Evolutionary conservation across 139 green algal genomes (phyloP).

Genomic region (Chlorokybus atmophyticus): DNA sequence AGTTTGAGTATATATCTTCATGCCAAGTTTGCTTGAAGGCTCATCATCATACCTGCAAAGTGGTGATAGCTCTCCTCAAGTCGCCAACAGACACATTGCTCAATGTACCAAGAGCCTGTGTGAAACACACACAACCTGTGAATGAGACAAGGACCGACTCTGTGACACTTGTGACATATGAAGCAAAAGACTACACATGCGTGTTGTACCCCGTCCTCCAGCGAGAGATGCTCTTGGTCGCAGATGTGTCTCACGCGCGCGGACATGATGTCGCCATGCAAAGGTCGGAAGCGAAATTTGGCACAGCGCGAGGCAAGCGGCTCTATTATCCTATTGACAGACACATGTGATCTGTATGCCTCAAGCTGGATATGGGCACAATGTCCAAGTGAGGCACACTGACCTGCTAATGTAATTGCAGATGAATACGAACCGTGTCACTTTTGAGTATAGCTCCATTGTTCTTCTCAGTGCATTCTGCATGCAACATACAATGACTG

Average conservation of each 20-base stretch:
- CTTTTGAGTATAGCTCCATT: slow-evolving; percentile 85
- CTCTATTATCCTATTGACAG: slow-evolving; percentile 74
- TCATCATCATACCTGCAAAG: slow-evolving; percentile 1
- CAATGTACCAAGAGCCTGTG: slow-evolving; percentile 6
- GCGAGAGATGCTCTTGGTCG: slow-evolving; percentile 35
- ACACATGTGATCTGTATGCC: not conserved
- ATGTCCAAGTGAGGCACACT: no score
- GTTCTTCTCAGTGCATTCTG: slow-evolving; percentile 93
- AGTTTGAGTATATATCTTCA: no score
- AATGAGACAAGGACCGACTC: not conserved
- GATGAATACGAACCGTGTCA: slow-evolving; percentile 93
- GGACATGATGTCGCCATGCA: slow-evolving; percentile 43
- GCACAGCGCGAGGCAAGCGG: slow-evolving; percentile 62
- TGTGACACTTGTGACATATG: not conserved
- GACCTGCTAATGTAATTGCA: slow-evolving; percentile 95
- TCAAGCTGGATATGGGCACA: no score
- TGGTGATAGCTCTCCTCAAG: slow-evolving; percentile 12
- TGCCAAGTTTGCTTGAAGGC: no score
- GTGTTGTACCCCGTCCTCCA: not conserved
- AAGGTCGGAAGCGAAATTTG: slow-evolving; percentile 71
- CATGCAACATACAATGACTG: no score
- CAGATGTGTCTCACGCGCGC: slow-evolving; percentile 63
- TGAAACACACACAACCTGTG: not conserved
- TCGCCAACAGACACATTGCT: slow-evolving; percentile 6
- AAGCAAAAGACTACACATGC: not conserved